Evolutionary conservation across 2,329 filamentous ascomycete genomes (phyloP).

Genomic region (Talaromyces sp.): DNA sequence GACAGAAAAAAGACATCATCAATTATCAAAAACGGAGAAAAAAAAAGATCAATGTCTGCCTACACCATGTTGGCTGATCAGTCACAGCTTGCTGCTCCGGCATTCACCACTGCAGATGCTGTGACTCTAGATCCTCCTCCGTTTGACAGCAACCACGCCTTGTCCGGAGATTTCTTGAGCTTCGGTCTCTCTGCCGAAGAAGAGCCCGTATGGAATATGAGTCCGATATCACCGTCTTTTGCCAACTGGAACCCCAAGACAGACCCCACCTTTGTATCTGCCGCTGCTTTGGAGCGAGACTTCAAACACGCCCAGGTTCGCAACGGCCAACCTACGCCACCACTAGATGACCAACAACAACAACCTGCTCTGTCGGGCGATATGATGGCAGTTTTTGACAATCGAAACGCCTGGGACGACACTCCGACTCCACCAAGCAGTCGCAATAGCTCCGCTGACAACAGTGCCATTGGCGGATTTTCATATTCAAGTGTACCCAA

Average conservation of each 20-base stretch:
- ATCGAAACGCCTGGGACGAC: slow-evolving; percentile 13
- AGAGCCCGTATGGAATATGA: slow-evolving; percentile 29
- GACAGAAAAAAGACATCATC: background rate
- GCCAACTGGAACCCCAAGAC: slow-evolving; percentile 23
- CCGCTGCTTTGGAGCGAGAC: slow-evolving; percentile 26
- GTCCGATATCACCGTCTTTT: slow-evolving; percentile 25
- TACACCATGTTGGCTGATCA: slow-evolving; percentile 22
- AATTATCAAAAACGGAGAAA: background rate
- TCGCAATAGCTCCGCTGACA: slow-evolving; percentile 12
- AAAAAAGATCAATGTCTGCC: slow-evolving; percentile 17
- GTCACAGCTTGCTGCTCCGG: slow-evolving; percentile 16
- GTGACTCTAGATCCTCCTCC: slow-evolving; percentile 16
- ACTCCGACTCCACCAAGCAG: slow-evolving; percentile 14
- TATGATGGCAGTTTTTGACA: slow-evolving; percentile 6
- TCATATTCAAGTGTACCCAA: slow-evolving; percentile 13
- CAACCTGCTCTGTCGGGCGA: slow-evolving; percentile 2
- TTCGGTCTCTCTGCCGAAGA: slow-evolving; percentile 27
- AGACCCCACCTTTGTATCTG: slow-evolving; percentile 23
- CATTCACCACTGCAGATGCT: slow-evolving; percentile 16
- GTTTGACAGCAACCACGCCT: slow-evolving; percentile 19
- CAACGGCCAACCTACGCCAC: slow-evolving; percentile 36
- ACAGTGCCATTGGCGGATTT: background rate
- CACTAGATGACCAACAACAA: slow-evolving; percentile 25
- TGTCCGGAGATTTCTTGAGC: slow-evolving; percentile 26
- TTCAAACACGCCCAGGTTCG: slow-evolving; percentile 33